Evolutionary conservation across 177 flowering plant species (phyloP).

Genomic region (Vitis hybrid): DNA sequence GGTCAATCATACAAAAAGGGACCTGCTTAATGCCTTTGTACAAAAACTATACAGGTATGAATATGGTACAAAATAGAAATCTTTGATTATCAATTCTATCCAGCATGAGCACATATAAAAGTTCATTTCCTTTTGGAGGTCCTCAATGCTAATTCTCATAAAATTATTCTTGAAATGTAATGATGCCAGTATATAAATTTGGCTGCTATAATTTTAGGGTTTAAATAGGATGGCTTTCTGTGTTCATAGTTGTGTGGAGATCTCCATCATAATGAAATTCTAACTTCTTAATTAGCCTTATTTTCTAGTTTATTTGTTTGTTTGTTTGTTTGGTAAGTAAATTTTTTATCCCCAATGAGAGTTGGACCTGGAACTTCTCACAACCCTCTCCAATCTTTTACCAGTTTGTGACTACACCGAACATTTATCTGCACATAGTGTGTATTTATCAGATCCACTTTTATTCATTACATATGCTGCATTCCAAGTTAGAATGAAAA

Average conservation of each 20-base stretch:
- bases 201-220: too few relatives aligned
- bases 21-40: slow-evolving; percentile 34
- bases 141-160: neutral
- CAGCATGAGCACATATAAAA: neutral
- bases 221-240: too few relatives aligned
- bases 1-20: slow-evolving; percentile 45
- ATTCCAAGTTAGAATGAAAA: too few relatives aligned
- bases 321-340: too few relatives aligned
- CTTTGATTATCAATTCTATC: neutral
- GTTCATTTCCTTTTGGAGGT: neutral
- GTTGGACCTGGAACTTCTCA: neutral
- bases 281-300: too few relatives aligned
- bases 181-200: too few relatives aligned
- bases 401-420: neutral
- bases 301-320: too few relatives aligned
- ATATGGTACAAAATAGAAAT: neutral
- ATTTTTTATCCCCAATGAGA: too few relatives aligned
- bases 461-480: neutral
- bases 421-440: neutral
- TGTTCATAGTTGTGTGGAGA: too few relatives aligned
- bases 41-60: slow-evolving; percentile 41
- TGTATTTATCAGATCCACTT: neutral
- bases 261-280: too few relatives aligned
- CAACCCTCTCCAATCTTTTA: neutral
- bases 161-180: neutral